Conservation (phyloP, 2,329 filamentous ascomycete species). For the Epichloe baconii region DNA sequence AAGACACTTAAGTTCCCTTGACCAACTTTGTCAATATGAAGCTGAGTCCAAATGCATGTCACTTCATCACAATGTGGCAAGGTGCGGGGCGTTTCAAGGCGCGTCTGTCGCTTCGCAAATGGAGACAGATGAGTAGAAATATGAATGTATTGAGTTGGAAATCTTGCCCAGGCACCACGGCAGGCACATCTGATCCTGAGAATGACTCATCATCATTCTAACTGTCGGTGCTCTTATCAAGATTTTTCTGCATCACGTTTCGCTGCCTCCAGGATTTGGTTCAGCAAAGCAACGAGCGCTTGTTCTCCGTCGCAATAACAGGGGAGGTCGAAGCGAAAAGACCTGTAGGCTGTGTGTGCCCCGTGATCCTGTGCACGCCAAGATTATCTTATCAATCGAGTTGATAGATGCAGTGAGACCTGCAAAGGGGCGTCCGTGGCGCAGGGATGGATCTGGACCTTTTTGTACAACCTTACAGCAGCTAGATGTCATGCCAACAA, state of each 20-base stretch:
- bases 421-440: conserved; percentile 1
- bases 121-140: too few species aligned
- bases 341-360: background rate
- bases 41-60: too few species aligned
- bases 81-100: too few species aligned
- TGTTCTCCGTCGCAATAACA: background rate
- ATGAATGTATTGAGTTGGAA: too few species aligned
- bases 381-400: conserved; percentile 8
- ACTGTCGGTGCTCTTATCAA: background rate
- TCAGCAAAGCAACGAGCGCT: too few species aligned
- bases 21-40: too few species aligned
- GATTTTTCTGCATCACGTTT: too few species aligned
- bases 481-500: background rate
- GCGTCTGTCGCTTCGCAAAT: too few species aligned
- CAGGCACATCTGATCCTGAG: background rate
- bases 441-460: background rate
- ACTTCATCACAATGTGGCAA: too few species aligned
- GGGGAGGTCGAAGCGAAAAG: background rate
- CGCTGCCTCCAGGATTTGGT: too few species aligned
- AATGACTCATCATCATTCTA: too few species aligned
- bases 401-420: conserved; percentile 1
- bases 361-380: background rate
- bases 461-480: background rate
- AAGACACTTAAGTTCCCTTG: too few species aligned
- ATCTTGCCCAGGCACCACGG: background rate